These are phyloP conservation scores for Zhuliangozyma blackwelliae DNA, from an alignment of 1,139 yeast species.

Conservation along the genomic window DNA sequence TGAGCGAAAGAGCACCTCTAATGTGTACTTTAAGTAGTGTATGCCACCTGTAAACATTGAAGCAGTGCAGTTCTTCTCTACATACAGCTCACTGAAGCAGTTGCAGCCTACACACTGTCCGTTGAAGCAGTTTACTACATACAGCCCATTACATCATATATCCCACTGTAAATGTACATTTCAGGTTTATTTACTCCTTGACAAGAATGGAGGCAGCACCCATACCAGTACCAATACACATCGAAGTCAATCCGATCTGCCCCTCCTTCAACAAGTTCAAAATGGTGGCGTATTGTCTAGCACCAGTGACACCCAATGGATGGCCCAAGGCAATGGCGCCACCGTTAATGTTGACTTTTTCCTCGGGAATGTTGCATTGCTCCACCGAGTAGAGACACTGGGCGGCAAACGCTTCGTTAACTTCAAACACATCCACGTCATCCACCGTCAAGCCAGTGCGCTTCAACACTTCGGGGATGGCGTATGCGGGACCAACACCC, in stretches of 20 bases:
- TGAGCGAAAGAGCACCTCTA: conserved; percentile 23
- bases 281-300: conserved; percentile 88
- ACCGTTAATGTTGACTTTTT: conserved; percentile 84
- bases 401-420: conserved; percentile 95
- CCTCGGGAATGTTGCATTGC: conserved; percentile 59
- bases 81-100: too few species aligned
- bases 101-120: too few species aligned
- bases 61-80: too few species aligned
- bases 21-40: conserved; percentile 26
- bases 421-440: conserved; percentile 75
- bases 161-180: too few species aligned
- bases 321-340: conserved; percentile 97
- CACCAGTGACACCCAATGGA: conserved; percentile 95
- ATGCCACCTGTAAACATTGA: too few species aligned
- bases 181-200: conserved; percentile 61
- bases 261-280: conserved; percentile 75
- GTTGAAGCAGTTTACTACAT: too few species aligned
- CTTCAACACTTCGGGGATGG: conserved; percentile 77
- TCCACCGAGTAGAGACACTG: conserved; percentile 79
- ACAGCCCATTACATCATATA: too few species aligned
- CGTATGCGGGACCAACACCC: conserved; percentile 97
- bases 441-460: conserved; percentile 57
- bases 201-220: conserved; percentile 91
- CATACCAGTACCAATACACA: conserved; percentile 99
- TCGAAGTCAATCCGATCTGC: conserved; percentile 84